phyloP scores from a whole-genome alignment of 2,329 filamentous ascomycete genomes.

The Pleurostoma richardsiae region DNA sequence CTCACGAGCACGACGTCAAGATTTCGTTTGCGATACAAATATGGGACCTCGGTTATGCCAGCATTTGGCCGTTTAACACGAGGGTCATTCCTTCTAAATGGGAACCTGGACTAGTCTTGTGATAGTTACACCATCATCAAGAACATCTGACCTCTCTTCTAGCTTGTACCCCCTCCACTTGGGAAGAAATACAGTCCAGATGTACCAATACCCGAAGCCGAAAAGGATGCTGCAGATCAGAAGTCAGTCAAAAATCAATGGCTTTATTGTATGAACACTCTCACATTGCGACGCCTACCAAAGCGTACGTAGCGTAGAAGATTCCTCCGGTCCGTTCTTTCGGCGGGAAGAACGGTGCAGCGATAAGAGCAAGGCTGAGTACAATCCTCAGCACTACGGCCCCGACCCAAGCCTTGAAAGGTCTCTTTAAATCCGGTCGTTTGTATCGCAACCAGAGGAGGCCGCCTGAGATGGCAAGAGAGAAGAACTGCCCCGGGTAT shows the following conservation, averaged over 20 bases:
- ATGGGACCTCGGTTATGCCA: too few relatives aligned
- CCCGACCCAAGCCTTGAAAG: slow-evolving; percentile 60
- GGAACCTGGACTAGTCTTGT: neutral
- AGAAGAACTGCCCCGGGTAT: slow-evolving; percentile 59
- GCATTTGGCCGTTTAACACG: too few relatives aligned
- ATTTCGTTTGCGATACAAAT: too few relatives aligned
- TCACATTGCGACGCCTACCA: slow-evolving; percentile 42
- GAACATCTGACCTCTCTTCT: neutral
- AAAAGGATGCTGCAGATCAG: neutral
- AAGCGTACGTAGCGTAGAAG: slow-evolving; percentile 49
- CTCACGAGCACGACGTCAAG: too few relatives aligned
- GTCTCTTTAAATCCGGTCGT: slow-evolving; percentile 54
- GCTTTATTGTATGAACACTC: neutral
- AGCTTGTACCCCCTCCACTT: neutral
- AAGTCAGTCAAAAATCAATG: neutral
- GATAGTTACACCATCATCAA: neutral
- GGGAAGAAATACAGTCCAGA: neutral
- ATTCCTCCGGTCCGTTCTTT: slow-evolving; percentile 38
- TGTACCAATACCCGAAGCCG: neutral
- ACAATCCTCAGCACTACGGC: slow-evolving; percentile 52
- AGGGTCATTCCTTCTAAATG: neutral
- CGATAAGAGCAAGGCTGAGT: slow-evolving; percentile 49
- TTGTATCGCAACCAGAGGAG: slow-evolving; percentile 56
- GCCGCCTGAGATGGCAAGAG: slow-evolving; percentile 50
- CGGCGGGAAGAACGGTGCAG: slow-evolving; percentile 59